These are phyloP conservation scores for Nannochloropsis oceanica DNA, from an alignment of 108 stramenopile species.

Conservation along the genomic window DNA sequence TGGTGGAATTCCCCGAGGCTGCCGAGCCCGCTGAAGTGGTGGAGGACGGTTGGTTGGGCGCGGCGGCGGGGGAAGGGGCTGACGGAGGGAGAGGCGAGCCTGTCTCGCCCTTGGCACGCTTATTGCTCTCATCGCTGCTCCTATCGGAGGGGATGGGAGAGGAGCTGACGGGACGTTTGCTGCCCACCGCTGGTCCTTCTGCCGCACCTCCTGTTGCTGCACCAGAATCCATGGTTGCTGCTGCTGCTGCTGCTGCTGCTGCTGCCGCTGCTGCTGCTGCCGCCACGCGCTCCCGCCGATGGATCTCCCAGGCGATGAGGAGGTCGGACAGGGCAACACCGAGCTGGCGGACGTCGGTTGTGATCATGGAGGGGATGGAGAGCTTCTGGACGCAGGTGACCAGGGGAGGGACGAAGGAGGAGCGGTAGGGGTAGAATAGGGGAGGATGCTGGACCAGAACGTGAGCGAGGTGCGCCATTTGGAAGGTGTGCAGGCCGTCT, in stretches of 20 bases:
- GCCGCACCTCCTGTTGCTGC: not conserved
- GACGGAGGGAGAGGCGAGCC: not conserved
- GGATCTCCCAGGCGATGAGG: slow-evolving; percentile 57
- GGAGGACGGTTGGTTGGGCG: not conserved
- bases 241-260: not conserved
- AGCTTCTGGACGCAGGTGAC: slow-evolving; percentile 38
- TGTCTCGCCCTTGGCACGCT: not conserved
- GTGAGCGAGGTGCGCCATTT: slow-evolving; percentile 16
- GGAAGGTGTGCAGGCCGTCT: slow-evolving; percentile 47
- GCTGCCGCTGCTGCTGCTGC: not conserved
- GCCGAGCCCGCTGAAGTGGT: not conserved
- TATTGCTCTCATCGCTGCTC: not conserved
- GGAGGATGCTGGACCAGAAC: slow-evolving; percentile 53
- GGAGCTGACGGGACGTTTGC: not conserved
- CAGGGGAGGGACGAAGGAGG: slow-evolving; percentile 58
- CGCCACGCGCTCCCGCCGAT: slow-evolving; percentile 23
- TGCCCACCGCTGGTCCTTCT: not conserved
- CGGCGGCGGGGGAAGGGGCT: not conserved
- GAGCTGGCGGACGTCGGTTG: slow-evolving; percentile 52
- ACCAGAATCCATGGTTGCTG: not conserved
- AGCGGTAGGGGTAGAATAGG: slow-evolving; percentile 48
- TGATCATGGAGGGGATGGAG: not conserved
- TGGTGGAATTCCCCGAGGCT: not conserved
- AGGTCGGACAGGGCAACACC: slow-evolving; percentile 59
- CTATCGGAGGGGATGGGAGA: not conserved